phyloP scores from a whole-genome alignment of 805 yeast species.

The Lipomyces anomalus region DNA sequence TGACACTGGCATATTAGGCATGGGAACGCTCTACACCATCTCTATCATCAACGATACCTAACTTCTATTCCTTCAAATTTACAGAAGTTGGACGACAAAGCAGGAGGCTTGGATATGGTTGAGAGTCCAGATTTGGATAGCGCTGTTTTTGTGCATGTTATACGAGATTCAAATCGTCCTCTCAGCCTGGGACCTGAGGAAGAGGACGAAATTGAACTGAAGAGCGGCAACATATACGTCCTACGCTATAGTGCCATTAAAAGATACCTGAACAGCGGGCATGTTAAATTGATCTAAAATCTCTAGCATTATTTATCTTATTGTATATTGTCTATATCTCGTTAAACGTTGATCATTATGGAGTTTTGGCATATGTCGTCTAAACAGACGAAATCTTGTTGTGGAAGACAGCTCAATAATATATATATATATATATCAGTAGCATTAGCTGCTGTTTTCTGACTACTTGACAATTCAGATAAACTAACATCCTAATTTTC shows the following conservation, averaged over 20 bases:
- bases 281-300: conserved; percentile 4
- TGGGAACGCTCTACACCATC: conserved; percentile 36
- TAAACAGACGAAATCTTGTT: no score
- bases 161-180: conserved; percentile 36
- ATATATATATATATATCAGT: no score
- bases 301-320: neutral
- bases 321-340: no score
- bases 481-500: no score
- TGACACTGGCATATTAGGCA: conserved; percentile 3
- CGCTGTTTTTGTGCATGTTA: conserved; percentile 68
- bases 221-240: conserved; percentile 64
- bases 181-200: conserved; percentile 45
- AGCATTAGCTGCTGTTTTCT: no score
- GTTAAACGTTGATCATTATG: no score
- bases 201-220: conserved; percentile 47
- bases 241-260: conserved; percentile 57
- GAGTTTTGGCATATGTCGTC: no score
- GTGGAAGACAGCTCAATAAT: no score
- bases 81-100: conserved; percentile 69
- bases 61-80: conserved; percentile 60
- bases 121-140: conserved; percentile 67
- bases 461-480: no score
- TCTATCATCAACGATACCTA: conserved; percentile 65
- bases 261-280: conserved; percentile 37
- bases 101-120: conserved; percentile 67